A percentile compares a stretch with the other conserved stretches of the same genome.
Evolutionary conservation across 164 flowering plant genomes (phyloP).

Genomic region (Litsea cubeba): DNA sequence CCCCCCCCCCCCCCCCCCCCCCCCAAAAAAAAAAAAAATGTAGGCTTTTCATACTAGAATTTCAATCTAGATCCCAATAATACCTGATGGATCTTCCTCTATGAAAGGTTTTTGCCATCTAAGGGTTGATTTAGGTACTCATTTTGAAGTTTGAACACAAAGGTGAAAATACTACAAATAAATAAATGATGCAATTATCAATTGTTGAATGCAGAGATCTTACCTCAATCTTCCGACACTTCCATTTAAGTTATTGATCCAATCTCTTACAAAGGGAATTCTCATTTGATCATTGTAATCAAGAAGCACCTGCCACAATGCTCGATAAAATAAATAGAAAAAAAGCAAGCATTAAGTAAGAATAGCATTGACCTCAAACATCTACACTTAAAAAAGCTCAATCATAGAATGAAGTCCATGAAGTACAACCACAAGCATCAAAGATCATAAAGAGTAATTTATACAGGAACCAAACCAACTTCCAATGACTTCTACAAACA

Average conservation of each 20-base stretch:
- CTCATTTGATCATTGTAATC: constrained; percentile 70
- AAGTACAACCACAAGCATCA: background rate
- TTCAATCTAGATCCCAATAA: too few relatives aligned
- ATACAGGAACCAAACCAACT: background rate
- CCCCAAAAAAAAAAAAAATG: background rate
- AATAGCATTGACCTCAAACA: background rate
- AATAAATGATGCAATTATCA: background rate
- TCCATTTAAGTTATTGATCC: constrained; percentile 22
- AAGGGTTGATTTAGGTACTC: background rate
- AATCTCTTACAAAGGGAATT: constrained; percentile 53
- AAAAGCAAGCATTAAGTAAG: background rate
- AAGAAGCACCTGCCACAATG: constrained; percentile 36
- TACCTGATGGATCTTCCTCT: too few relatives aligned
- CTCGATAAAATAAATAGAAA: background rate
- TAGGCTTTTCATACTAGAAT: background rate
- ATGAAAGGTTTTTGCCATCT: background rate
- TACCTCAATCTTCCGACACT: constrained; percentile 43
- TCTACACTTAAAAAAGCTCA: background rate
- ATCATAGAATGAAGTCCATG: background rate
- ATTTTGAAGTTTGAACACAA: background rate
- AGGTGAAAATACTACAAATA: background rate
- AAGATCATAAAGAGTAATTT: background rate
- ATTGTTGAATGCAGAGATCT: background rate
- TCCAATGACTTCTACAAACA: background rate
- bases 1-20: background rate